Percentiles rank a stretch among this genome's conserved stretches.
These are phyloP conservation scores for Piloderma croceum DNA, from an alignment of 768 basidiomycete species.

Conservation along the genomic window DNA sequence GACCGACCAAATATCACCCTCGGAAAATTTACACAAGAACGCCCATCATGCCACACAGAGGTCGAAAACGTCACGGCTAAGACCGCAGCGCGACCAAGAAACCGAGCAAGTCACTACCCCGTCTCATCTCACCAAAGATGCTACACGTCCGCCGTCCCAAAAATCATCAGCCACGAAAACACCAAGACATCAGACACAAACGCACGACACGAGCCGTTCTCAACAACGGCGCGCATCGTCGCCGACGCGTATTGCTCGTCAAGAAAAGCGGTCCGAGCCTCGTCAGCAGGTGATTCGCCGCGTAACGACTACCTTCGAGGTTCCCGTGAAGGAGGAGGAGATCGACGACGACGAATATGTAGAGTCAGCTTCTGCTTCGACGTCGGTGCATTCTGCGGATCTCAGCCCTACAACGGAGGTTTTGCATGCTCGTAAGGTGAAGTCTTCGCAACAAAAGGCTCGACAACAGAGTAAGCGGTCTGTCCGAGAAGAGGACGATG, in stretches of 20 bases:
- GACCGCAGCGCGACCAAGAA: slow-evolving; percentile 1
- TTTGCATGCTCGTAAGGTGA: too few relatives aligned
- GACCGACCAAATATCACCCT: slow-evolving; percentile 21
- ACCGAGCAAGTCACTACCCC: neutral
- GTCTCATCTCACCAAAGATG: neutral
- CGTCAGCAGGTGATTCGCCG: slow-evolving; percentile 46
- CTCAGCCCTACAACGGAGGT: too few relatives aligned
- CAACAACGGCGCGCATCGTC: slow-evolving; percentile 8
- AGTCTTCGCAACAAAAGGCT: slow-evolving; percentile 11
- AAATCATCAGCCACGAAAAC: neutral
- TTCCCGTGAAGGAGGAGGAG: slow-evolving; percentile 62
- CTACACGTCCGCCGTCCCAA: slow-evolving; percentile 2
- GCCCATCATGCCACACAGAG: slow-evolving; percentile 3
- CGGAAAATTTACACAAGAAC: slow-evolving; percentile 8
- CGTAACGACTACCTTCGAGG: slow-evolving; percentile 53
- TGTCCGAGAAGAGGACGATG: slow-evolving; percentile 8
- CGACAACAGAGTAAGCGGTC: neutral
- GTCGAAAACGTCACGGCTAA: slow-evolving; percentile 1
- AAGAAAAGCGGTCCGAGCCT: too few relatives aligned
- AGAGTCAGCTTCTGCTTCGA: slow-evolving; percentile 11
- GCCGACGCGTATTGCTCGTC: slow-evolving; percentile 8
- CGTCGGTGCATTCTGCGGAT: slow-evolving; percentile 7
- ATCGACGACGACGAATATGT: slow-evolving; percentile 32
- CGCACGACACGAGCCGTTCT: slow-evolving; percentile 5
- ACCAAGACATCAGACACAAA: slow-evolving; percentile 12